A percentile compares a stretch with the other conserved stretches of the same genome.
phyloP scores from a whole-genome alignment of 257 asterid genomes.

The Lycium ferocissimum region DNA sequence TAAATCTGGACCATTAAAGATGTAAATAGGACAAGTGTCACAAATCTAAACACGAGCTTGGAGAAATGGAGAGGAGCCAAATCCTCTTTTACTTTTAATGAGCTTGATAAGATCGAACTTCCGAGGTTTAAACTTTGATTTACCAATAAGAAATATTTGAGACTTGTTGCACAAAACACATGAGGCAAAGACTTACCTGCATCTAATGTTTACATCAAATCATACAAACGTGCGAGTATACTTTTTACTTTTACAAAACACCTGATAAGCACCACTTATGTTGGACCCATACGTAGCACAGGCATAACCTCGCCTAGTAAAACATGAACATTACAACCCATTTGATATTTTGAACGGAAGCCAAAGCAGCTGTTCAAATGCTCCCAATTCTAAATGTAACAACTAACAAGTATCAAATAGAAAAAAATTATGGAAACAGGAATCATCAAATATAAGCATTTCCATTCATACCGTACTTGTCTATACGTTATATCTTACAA shows the following conservation, averaged over 20 bases:
- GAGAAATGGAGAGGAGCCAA: too few relatives aligned
- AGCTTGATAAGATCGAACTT: neutral
- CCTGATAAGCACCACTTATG: neutral
- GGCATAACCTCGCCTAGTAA: too few relatives aligned
- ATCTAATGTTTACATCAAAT: neutral
- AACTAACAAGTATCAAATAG: neutral
- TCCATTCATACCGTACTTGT: neutral
- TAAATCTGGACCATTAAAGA: too few relatives aligned
- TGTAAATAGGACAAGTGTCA: too few relatives aligned
- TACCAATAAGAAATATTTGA: neutral
- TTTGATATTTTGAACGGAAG: neutral
- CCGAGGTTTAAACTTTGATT: neutral
- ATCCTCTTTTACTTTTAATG: neutral
- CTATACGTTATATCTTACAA: slow-evolving; percentile 14
- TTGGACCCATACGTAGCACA: too few relatives aligned
- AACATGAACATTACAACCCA: neutral
- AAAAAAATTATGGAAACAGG: neutral
- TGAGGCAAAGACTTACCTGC: neutral
- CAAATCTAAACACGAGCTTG: too few relatives aligned
- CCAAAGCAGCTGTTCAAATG: neutral
- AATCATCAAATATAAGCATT: neutral
- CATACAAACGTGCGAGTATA: too few relatives aligned
- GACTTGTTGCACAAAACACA: neutral
- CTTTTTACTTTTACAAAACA: neutral
- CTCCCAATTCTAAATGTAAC: neutral